Evolutionary conservation across 2,329 filamentous ascomycete species (phyloP).

Genomic region (Neofusicoccum umdonicola): DNA sequence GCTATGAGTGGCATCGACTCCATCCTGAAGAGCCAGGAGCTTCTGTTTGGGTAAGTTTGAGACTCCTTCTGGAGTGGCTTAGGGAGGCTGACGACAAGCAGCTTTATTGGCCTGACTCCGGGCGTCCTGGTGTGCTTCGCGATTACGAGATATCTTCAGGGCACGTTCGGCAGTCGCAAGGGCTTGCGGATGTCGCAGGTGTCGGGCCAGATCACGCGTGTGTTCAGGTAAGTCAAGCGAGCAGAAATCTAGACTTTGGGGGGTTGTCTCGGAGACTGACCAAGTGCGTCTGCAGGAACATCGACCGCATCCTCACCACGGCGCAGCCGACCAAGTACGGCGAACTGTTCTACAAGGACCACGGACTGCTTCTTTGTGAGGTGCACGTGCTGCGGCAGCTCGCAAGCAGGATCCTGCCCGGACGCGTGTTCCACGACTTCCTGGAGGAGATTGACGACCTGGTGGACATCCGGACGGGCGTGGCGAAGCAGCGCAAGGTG

Average conservation of each 20-base stretch:
- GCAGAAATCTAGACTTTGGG: not conserved
- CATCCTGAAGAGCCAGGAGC: slow-evolving; percentile 89
- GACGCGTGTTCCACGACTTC: slow-evolving; percentile 77
- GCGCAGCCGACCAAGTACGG: slow-evolving; percentile 64
- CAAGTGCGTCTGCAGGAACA: slow-evolving; percentile 54
- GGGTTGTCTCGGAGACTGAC: slow-evolving; percentile 8
- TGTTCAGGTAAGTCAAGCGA: slow-evolving; percentile 21
- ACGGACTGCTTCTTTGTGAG: slow-evolving; percentile 86
- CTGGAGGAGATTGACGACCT: slow-evolving; percentile 84
- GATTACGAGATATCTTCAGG: slow-evolving; percentile 68
- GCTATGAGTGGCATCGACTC: slow-evolving; percentile 95
- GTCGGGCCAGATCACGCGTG: slow-evolving; percentile 11
- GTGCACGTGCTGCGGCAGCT: slow-evolving; percentile 76
- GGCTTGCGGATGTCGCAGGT: slow-evolving; percentile 74
- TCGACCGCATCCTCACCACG: slow-evolving; percentile 64
- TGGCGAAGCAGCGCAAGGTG: slow-evolving; percentile 74
- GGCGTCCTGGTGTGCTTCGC: slow-evolving; percentile 83
- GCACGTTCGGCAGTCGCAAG: slow-evolving; percentile 66
- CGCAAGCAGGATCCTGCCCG: slow-evolving; percentile 66
- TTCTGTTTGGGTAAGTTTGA: slow-evolving; percentile 70
- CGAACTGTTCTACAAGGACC: slow-evolving; percentile 85
- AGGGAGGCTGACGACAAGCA: slow-evolving; percentile 25
- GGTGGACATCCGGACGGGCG: slow-evolving; percentile 72
- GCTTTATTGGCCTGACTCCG: slow-evolving; percentile 91
- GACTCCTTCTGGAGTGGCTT: not conserved